phyloP scores from a whole-genome alignment of 306 rosid genomes.

The Vigna angularis region DNA sequence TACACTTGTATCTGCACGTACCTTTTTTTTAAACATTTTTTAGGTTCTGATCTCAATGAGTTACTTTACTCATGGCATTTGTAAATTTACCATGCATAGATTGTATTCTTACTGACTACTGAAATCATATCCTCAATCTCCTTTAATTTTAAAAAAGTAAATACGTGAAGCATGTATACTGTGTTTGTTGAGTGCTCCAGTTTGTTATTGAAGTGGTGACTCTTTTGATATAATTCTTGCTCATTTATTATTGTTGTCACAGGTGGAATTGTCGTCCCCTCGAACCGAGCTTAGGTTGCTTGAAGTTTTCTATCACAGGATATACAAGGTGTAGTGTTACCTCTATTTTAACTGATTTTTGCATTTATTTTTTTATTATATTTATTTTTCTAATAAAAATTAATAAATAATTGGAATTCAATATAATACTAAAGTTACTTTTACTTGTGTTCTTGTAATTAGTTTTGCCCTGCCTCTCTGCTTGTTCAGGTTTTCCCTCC shows the following conservation, averaged over 20 bases:
- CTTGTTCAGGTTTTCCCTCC: slow-evolving; percentile 80
- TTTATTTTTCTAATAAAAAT: neutral
- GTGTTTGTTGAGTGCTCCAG: slow-evolving; percentile 7
- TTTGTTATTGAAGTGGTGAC: slow-evolving; percentile 18
- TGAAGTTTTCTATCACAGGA: slow-evolving; percentile 92
- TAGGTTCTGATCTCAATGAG: too few relatives aligned
- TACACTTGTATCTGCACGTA: too few relatives aligned
- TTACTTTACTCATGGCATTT: too few relatives aligned
- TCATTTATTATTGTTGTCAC: slow-evolving; percentile 38
- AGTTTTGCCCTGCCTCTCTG: slow-evolving; percentile 23
- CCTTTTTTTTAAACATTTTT: too few relatives aligned
- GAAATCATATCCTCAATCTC: too few relatives aligned
- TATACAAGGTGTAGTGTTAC: slow-evolving; percentile 71
- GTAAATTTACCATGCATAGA: too few relatives aligned
- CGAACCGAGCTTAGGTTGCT: slow-evolving; percentile 89
- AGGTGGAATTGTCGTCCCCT: slow-evolving; percentile 84
- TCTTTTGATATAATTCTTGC: slow-evolving; percentile 4
- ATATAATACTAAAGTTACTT: neutral
- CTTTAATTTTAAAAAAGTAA: neutral
- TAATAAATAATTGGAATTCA: too few relatives aligned
- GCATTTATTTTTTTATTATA: slow-evolving; percentile 16
- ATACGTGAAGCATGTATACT: slow-evolving; percentile 6
- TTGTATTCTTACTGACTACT: too few relatives aligned
- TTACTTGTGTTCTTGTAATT: slow-evolving; percentile 1
- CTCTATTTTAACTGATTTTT: slow-evolving; percentile 35